Percentiles rank a stretch among this genome's conserved stretches.
Conservation (phyloP, 2,329 filamentous ascomycete species). For the Pseudocercospora ulei region DNA sequence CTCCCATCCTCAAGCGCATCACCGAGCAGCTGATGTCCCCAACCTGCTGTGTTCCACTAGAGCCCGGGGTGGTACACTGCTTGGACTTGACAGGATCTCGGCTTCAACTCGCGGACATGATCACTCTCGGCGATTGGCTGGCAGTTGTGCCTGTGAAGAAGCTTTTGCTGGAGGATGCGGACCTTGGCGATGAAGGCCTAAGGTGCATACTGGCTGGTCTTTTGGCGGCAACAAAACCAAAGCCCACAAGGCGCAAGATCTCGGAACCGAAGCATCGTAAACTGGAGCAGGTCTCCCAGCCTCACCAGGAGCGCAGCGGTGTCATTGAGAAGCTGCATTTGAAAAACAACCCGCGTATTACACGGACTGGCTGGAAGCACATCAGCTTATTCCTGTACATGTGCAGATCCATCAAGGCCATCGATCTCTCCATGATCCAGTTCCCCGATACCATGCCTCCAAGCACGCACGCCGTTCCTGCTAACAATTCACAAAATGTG, state of each 20-base stretch:
- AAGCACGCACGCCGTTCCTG: conserved; percentile 20
- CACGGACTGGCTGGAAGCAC: conserved; percentile 80
- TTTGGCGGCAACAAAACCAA: conserved; percentile 63
- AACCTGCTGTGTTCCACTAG: conserved; percentile 52
- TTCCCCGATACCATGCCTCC: conserved; percentile 51
- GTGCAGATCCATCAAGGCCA: conserved; percentile 71
- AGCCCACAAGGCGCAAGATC: conserved; percentile 33
- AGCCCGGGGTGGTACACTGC: conserved; percentile 67
- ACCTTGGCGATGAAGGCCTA: conserved; percentile 75
- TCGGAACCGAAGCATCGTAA: conserved; percentile 27
- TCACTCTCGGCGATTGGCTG: conserved; percentile 86
- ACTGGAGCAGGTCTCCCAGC: conserved; percentile 19
- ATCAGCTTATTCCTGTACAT: conserved; percentile 83
- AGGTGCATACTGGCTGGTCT: conserved; percentile 79
- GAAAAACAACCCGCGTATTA: conserved; percentile 80
- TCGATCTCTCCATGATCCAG: conserved; percentile 76
- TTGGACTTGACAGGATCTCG: conserved; percentile 77
- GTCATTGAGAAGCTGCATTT: conserved; percentile 78
- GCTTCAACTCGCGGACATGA: conserved; percentile 70
- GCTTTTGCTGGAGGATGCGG: conserved; percentile 75
- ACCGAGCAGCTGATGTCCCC: conserved; percentile 73
- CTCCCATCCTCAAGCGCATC: conserved; percentile 81
- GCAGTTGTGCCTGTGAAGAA: conserved; percentile 86
- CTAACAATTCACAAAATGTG: conserved; percentile 21
- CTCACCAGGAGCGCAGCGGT: conserved; percentile 48